phyloP scores from a whole-genome alignment of 1,139 yeast genomes.

The Lodderomyces parapsilosis region DNA sequence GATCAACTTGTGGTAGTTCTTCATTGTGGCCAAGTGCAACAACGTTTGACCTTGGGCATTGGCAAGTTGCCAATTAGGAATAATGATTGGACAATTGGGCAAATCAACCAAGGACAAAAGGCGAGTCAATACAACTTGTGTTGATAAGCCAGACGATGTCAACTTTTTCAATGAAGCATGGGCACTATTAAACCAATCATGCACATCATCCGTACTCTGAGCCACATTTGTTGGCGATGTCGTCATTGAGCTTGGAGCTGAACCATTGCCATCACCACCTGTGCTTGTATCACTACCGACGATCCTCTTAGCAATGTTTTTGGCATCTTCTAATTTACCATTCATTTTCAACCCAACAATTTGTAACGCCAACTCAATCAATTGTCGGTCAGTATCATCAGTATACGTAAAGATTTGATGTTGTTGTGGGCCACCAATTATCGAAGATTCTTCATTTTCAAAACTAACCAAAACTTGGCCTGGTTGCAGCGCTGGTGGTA shows the following conservation, averaged over 20 bases:
- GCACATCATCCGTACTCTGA: slow-evolving; percentile 2
- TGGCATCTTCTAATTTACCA: slow-evolving; percentile 89
- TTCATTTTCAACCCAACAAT: slow-evolving; percentile 94
- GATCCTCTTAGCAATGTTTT: slow-evolving; percentile 82
- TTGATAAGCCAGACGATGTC: slow-evolving; percentile 43
- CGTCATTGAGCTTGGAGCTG: slow-evolving; percentile 5
- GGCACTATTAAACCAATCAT: slow-evolving; percentile 50
- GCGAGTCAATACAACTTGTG: slow-evolving; percentile 59
- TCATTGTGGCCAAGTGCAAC: slow-evolving; percentile 77
- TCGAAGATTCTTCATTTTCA: slow-evolving; percentile 44
- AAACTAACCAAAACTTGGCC: slow-evolving; percentile 92
- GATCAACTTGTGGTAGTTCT: slow-evolving; percentile 65
- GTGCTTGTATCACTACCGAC: slow-evolving; percentile 55
- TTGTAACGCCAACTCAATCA: slow-evolving; percentile 88
- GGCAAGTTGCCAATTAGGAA: slow-evolving; percentile 78
- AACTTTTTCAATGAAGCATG: slow-evolving; percentile 50
- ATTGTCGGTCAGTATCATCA: slow-evolving; percentile 89
- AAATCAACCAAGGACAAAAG: slow-evolving; percentile 64
- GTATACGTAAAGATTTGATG: slow-evolving; percentile 78
- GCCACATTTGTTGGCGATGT: slow-evolving; percentile 7
- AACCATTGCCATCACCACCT: slow-evolving; percentile 7
- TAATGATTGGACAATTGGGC: slow-evolving; percentile 59
- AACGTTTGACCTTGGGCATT: slow-evolving; percentile 83
- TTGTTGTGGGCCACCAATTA: slow-evolving; percentile 37
- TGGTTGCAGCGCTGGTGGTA: slow-evolving; percentile 85